Evolutionary conservation across 164 flowering plant genomes (phyloP).

Genomic region (Tinospora cordifolia): DNA sequence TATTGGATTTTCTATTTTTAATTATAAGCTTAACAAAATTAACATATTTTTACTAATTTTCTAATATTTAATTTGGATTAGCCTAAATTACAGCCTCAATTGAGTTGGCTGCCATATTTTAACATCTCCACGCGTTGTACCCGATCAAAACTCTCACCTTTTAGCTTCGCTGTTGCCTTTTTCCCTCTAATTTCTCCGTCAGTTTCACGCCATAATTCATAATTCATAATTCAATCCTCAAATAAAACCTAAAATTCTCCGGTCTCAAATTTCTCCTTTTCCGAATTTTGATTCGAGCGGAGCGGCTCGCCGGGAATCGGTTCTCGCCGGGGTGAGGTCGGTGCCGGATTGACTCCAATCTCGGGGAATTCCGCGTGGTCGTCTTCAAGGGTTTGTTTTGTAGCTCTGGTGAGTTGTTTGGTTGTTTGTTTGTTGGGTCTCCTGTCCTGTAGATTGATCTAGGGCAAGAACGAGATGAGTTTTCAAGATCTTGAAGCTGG

Average conservation of each 20-base stretch:
- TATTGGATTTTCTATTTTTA: no score
- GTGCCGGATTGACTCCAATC: not conserved
- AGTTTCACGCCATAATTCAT: not conserved
- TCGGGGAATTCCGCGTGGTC: slow-evolving; percentile 2
- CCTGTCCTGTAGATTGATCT: not conserved
- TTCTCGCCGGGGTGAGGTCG: not conserved
- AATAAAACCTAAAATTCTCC: not conserved
- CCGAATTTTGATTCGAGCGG: not conserved
- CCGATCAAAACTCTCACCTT: no score
- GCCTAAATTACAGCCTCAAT: no score
- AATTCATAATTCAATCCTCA: not conserved
- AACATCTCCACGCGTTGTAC: no score
- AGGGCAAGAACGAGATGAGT: slow-evolving; percentile 33
- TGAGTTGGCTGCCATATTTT: no score
- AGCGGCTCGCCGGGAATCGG: not conserved
- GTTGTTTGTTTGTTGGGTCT: slow-evolving; percentile 5
- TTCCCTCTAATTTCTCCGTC: slow-evolving; percentile 1
- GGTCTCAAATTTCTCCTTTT: not conserved
- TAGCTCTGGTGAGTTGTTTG: not conserved
- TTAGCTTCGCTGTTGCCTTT: no score
- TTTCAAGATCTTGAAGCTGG: slow-evolving; percentile 60
- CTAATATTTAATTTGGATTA: no score
- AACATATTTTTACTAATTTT: no score
- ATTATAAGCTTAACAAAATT: no score
- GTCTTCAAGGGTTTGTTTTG: slow-evolving; percentile 13